These are phyloP conservation scores for Psidium guajava DNA, from an alignment of 345 rosid species.

Conservation along the genomic window DNA sequence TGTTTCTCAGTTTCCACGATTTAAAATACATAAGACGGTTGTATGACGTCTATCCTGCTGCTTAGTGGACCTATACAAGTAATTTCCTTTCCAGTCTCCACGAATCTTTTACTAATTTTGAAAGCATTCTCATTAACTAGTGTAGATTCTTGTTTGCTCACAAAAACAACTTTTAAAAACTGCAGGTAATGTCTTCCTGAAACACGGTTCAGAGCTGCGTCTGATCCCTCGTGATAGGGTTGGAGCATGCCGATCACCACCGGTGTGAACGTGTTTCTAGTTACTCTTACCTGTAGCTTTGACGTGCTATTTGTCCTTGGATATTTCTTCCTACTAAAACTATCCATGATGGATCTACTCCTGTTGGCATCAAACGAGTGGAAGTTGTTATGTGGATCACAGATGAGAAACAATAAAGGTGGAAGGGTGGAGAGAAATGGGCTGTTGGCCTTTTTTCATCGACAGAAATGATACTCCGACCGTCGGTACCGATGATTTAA, in stretches of 20 bases:
- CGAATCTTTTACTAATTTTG: not conserved
- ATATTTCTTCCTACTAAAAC: not conserved
- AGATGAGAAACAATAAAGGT: not conserved
- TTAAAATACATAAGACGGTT: not conserved
- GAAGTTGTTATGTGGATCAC: not conserved
- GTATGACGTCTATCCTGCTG: not conserved
- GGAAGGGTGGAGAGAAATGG: not conserved
- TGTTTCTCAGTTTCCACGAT: not conserved
- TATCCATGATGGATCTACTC: not conserved
- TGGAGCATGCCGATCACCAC: constrained; percentile 21
- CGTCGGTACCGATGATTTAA: not conserved
- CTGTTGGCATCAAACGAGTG: not conserved
- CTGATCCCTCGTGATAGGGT: constrained; percentile 95
- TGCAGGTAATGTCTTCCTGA: constrained; percentile 88
- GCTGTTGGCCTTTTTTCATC: not conserved
- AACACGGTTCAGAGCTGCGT: constrained; percentile 93
- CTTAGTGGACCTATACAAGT: not conserved
- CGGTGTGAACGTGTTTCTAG: not conserved
- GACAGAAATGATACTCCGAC: not conserved
- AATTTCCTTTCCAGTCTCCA: not conserved
- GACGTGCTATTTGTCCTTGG: not conserved
- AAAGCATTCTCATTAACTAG: not conserved
- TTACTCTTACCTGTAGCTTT: not conserved
- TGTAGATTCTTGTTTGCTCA: not conserved
- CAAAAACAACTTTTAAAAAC: not conserved